A percentile compares a stretch with the other conserved stretches of the same genome.
Conservation (phyloP, 2,329 filamentous ascomycete species). For the Aschersonia sp. region DNA sequence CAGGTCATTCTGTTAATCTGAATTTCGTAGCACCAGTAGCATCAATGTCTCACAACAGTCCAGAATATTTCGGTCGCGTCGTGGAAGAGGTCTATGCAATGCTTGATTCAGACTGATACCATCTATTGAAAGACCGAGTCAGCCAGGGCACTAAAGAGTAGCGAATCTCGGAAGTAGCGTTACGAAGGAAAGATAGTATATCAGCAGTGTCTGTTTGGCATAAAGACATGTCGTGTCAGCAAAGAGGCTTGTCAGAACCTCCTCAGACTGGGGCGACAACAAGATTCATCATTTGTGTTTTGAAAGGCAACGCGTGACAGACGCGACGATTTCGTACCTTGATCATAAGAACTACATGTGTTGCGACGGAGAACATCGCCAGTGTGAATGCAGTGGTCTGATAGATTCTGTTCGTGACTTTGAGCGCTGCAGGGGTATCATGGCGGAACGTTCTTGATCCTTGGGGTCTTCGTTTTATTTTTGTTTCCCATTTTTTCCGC, state of each 20-base stretch:
- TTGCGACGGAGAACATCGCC: no score
- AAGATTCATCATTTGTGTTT: slow-evolving; percentile 23
- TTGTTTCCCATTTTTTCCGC: no score
- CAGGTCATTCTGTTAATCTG: slow-evolving; percentile 13
- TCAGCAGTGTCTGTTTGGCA: slow-evolving; percentile 43
- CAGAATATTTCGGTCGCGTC: background rate
- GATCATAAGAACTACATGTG: no score
- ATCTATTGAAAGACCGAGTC: background rate
- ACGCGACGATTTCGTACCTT: background rate
- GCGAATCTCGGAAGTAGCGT: background rate
- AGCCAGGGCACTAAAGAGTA: background rate
- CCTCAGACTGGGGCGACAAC: slow-evolving; percentile 36
- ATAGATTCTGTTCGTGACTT: no score
- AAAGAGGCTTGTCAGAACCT: slow-evolving; percentile 31
- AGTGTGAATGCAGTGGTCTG: no score
- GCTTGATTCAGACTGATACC: background rate
- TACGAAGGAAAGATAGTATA: slow-evolving; percentile 1
- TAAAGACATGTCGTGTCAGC: slow-evolving; percentile 37
- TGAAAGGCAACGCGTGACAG: background rate
- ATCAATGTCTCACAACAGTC: slow-evolving; percentile 20
- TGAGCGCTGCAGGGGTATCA: no score
- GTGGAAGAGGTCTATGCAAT: background rate
- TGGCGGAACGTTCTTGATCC: no score
- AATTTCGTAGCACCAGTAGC: slow-evolving; percentile 32
- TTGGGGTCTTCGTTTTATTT: no score